A percentile compares a stretch with the other conserved stretches of the same genome.
These are phyloP conservation scores for Erodium trifolium DNA, from an alignment of 441 rosid species.

Conservation along the genomic window DNA sequence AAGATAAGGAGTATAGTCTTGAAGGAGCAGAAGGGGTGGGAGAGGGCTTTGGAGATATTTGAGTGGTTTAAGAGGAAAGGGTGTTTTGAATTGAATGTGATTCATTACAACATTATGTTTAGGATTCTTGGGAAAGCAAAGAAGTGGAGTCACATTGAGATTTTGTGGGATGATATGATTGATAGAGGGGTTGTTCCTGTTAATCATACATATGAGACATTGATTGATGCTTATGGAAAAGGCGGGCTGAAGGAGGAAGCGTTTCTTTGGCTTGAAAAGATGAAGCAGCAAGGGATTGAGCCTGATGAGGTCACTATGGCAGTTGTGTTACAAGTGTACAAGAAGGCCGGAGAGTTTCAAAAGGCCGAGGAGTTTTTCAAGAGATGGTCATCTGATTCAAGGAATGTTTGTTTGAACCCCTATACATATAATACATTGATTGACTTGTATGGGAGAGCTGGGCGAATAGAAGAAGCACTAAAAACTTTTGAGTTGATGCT, in stretches of 20 bases:
- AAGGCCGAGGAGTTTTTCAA: conserved; percentile 9
- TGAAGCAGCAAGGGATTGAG: conserved; percentile 9
- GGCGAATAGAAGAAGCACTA: neutral
- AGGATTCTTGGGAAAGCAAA: conserved; percentile 8
- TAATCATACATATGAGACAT: conserved; percentile 4
- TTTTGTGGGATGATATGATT: conserved; percentile 6
- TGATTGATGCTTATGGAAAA: neutral
- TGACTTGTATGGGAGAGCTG: conserved; percentile 9
- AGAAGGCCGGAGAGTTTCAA: conserved; percentile 9
- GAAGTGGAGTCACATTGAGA: conserved; percentile 5
- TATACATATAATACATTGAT: conserved; percentile 7
- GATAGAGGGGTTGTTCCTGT: conserved; percentile 6
- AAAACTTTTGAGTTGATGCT: conserved; percentile 7
- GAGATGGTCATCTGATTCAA: neutral
- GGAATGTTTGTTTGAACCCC: neutral
- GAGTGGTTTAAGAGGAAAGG: conserved; percentile 10
- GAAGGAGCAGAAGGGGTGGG: conserved; percentile 8
- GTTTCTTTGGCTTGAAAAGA: conserved; percentile 6
- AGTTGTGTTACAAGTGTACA: conserved; percentile 3
- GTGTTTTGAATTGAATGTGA: conserved; percentile 8
- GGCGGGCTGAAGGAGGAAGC: conserved; percentile 4
- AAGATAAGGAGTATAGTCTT: neutral
- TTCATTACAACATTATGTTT: conserved; percentile 6
- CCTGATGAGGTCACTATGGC: conserved; percentile 10
- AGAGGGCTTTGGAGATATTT: conserved; percentile 2